phyloP scores from a whole-genome alignment of 495 filamentous ascomycete genomes.

The Mycothermus thermophilus region DNA sequence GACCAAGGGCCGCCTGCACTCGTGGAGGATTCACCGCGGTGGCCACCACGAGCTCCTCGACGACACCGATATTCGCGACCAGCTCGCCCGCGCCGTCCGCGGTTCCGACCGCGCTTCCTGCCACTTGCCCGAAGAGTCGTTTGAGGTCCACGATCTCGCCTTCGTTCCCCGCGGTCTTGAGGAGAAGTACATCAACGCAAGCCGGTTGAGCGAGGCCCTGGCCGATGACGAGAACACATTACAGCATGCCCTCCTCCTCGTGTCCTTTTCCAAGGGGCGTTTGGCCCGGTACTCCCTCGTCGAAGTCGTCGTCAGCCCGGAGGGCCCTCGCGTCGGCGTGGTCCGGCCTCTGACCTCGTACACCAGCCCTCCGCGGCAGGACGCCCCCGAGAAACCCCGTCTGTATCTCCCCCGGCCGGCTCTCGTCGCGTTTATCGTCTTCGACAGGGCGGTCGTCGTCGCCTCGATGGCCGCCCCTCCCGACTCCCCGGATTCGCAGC shows the following conservation, averaged over 20 bases:
- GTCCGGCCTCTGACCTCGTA: constrained; percentile 53
- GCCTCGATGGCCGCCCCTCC: constrained; percentile 49
- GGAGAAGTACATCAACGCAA: constrained; percentile 27
- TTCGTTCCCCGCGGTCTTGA: constrained; percentile 32
- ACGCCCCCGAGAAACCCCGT: constrained; percentile 40
- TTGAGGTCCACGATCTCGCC: constrained; percentile 36
- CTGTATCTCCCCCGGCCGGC: constrained; percentile 65
- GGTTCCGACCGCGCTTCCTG: constrained; percentile 15
- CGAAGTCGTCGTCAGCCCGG: constrained; percentile 28
- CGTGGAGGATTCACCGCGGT: constrained; percentile 78
- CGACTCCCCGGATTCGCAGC: constrained; percentile 53
- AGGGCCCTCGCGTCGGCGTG: constrained; percentile 30
- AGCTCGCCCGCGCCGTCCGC: constrained; percentile 21
- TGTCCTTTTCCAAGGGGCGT: constrained; percentile 20
- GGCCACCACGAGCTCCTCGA: constrained; percentile 47
- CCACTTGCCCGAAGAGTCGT: constrained; percentile 21
- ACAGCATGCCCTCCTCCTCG: constrained; percentile 32
- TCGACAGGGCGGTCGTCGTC: constrained; percentile 61
- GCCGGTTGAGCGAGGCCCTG: constrained; percentile 26
- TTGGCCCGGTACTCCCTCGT: constrained; percentile 29
- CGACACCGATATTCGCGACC: constrained; percentile 29
- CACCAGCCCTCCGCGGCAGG: constrained; percentile 27
- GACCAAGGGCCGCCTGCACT: constrained; percentile 55
- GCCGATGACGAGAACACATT: constrained; percentile 25
- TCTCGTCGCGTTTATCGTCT: constrained; percentile 69